A percentile compares a stretch with the other conserved stretches of the same genome.
Evolutionary conservation across 805 yeast genomes (phyloP).

Genomic region (Yarrowia porcina): DNA sequence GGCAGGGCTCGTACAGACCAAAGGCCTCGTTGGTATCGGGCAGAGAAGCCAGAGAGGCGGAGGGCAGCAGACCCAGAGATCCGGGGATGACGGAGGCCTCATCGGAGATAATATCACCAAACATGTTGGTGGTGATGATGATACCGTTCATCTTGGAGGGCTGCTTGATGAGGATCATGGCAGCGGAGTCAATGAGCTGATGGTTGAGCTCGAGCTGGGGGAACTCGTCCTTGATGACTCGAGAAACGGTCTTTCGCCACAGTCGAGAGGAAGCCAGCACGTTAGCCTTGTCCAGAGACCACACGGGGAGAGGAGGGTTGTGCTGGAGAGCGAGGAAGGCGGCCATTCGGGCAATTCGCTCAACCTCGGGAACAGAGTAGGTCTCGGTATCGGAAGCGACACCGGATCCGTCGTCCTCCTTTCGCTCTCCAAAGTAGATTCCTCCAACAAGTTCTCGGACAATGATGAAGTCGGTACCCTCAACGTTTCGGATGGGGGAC

Average conservation of each 20-base stretch:
- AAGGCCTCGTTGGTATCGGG: slow-evolving; percentile 94
- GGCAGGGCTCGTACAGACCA: slow-evolving; percentile 97
- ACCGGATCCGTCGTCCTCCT: slow-evolving; percentile 84
- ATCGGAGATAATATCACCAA: slow-evolving; percentile 96
- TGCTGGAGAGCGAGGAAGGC: slow-evolving; percentile 92
- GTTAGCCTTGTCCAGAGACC: slow-evolving; percentile 97
- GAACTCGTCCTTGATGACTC: slow-evolving; percentile 80
- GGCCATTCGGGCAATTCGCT: slow-evolving; percentile 97
- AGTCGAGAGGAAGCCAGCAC: slow-evolving; percentile 93
- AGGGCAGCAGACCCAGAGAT: slow-evolving; percentile 90
- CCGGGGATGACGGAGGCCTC: slow-evolving; percentile 99
- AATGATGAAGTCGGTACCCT: slow-evolving; percentile 87
- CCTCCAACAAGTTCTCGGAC: slow-evolving; percentile 98
- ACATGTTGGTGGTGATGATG: slow-evolving; percentile 91
- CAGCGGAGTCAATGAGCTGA: slow-evolving; percentile 97
- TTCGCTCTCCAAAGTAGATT: slow-evolving; percentile 93
- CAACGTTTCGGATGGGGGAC: slow-evolving; percentile 83
- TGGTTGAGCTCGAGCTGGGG: slow-evolving; percentile 85
- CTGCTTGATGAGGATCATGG: slow-evolving; percentile 90
- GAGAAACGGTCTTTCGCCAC: slow-evolving; percentile 92
- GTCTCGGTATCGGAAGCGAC: slow-evolving; percentile 92
- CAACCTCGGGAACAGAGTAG: slow-evolving; percentile 86
- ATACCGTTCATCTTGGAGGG: slow-evolving; percentile 93
- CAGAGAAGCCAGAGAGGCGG: slow-evolving; percentile 94
- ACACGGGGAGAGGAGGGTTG: slow-evolving; percentile 88